Percentiles rank a stretch among this genome's conserved stretches.
Conservation (phyloP, 2,329 filamentous ascomycete species). For the Endocalyx cinctus region DNA sequence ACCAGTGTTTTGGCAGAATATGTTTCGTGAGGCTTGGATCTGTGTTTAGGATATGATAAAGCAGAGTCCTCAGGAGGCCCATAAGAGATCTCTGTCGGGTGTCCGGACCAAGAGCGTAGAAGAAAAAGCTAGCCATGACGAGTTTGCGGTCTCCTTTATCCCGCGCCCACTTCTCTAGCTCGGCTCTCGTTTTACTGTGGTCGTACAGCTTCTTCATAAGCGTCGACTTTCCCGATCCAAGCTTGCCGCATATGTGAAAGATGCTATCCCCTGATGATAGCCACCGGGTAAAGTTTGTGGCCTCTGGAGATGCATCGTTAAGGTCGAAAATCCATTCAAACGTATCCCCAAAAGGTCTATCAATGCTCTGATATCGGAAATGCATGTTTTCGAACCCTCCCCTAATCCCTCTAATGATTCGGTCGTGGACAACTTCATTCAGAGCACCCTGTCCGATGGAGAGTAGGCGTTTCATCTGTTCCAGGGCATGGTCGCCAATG, state of each 20-base stretch:
- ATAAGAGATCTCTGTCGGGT: background rate
- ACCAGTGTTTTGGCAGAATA: background rate
- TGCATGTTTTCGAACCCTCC: background rate
- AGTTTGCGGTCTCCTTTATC: background rate
- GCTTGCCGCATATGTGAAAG: background rate
- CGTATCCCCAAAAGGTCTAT: background rate
- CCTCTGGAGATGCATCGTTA: background rate
- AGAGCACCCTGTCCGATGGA: background rate
- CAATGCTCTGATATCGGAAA: background rate
- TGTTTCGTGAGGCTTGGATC: background rate
- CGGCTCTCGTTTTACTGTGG: background rate
- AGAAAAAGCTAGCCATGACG: background rate
- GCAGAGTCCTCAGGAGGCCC: background rate
- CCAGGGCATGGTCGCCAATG: background rate
- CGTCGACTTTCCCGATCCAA: background rate
- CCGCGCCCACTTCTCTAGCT: background rate
- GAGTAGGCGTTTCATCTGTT: background rate
- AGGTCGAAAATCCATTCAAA: background rate
- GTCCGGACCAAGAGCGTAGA: background rate
- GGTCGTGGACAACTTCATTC: background rate
- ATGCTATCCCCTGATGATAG: background rate
- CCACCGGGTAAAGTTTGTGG: background rate
- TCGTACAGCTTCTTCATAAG: background rate
- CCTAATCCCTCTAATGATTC: background rate
- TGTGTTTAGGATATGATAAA: background rate